Evolutionary conservation across 352 stramenopile species (phyloP), one percentile per base, ranked within the genome.

Genomic region (Phytophthora sansomeana): DNA sequence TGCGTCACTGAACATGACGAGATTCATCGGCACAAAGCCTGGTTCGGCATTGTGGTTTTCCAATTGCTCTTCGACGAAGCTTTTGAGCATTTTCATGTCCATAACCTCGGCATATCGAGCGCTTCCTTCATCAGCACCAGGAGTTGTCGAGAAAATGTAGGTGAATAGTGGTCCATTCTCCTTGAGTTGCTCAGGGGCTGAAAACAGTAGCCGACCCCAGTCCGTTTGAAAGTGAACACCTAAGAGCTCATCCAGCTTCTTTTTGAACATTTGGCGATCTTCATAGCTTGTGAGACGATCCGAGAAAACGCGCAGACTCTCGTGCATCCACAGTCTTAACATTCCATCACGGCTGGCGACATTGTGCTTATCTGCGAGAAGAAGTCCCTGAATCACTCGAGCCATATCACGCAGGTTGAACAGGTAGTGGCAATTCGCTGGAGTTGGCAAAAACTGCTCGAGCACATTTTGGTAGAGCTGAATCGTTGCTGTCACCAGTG

Each of bases 31-130:
- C 2, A 96, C 67, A 32, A 93, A 92, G 0, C 91, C 91, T 14
- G 88, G 85, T 44, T 97, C 90, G 5, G 93, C 86, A 51, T 97
- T 97, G 73, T 98, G 93, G 50, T 97, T 95, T 51, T 97, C 90
- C 11, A 97, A 75, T 46, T 95, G 90, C 52, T 98, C 91, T 61
- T 98, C 90, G 0, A 97, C 77, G 48, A 96, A 95, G 32, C 68
- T 75, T 72, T 97, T 97, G 17, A 98, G 78, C 61, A 77, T 63
- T 44, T 92, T 92, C 68, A 97, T 85, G 42, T 98, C 92, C 53
- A 82, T 80, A 5, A 95, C 80, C 63, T 98, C 91, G 10, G 78
- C 75, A 61, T 96, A 95, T 35, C 86, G 75, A 0, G 64, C 62
- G 3, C 66, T 79, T 11, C 76, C 73, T 26, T 76, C 68, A 13